Conservation (phyloP, 208 protist genomes). For the Leishmania guyanensis region DNA sequence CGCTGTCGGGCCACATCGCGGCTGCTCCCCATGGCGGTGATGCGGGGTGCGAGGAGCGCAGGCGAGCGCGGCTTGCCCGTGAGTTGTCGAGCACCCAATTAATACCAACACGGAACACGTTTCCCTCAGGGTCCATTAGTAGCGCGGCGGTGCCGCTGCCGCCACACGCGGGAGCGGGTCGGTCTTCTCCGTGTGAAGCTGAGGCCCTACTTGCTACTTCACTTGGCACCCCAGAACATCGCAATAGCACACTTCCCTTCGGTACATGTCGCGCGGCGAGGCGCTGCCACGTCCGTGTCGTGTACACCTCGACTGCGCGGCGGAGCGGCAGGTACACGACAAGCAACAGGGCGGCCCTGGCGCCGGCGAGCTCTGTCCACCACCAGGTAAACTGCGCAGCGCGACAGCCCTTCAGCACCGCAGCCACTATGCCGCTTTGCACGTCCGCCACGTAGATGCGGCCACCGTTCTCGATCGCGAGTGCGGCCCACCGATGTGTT, state of each 20-base stretch:
- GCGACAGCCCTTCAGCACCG: constrained; percentile 75
- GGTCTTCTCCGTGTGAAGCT: neutral
- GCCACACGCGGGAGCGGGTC: neutral
- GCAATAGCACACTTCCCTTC: constrained; percentile 55
- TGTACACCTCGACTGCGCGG: constrained; percentile 68
- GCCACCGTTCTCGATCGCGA: constrained; percentile 49
- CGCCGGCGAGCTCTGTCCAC: constrained; percentile 28
- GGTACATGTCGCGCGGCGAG: constrained; percentile 70
- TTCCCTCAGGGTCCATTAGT: constrained; percentile 25
- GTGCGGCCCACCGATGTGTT: constrained; percentile 66
- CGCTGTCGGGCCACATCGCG: neutral
- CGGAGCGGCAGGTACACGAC: constrained; percentile 79
- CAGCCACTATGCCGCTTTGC: constrained; percentile 43
- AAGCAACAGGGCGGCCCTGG: constrained; percentile 52
- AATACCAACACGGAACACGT: constrained; percentile 14
- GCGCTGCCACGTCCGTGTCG: constrained; percentile 49
- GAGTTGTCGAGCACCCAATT: constrained; percentile 1
- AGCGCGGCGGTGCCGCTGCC: constrained; percentile 16
- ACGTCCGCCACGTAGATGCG: constrained; percentile 77
- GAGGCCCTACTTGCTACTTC: neutral
- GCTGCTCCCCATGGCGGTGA: neutral
- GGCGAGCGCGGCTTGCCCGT: neutral
- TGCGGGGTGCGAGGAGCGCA: neutral
- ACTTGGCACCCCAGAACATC: constrained; percentile 14
- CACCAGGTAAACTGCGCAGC: constrained; percentile 75